These are phyloP conservation scores for Scenedesmus sp. DNA, from an alignment of 163 green algal genomes.

Conservation along the genomic window DNA sequence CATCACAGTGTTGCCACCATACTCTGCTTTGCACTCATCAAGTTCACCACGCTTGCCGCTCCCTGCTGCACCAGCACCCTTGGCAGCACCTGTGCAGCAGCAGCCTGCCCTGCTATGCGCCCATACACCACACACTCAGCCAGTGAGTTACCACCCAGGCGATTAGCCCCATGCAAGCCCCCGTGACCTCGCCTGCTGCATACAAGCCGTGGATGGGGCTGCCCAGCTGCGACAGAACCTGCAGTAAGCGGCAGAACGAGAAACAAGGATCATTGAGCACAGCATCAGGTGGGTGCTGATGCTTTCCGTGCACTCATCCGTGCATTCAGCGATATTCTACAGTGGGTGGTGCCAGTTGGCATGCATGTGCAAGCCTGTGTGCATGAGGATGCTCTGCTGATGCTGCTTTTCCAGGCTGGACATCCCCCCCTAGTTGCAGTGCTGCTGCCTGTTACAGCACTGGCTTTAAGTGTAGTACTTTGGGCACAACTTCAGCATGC, in stretches of 20 bases:
- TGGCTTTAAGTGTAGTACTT: too few species aligned
- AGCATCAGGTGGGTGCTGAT: too few species aligned
- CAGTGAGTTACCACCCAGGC: constrained; percentile 90
- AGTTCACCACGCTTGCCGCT: background rate
- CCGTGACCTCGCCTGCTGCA: constrained; percentile 91
- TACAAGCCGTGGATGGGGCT: constrained; percentile 80
- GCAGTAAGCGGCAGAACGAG: background rate
- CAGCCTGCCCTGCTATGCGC: constrained; percentile 72
- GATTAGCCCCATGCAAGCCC: constrained; percentile 88
- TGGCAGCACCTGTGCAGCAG: constrained; percentile 22
- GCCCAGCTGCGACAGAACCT: constrained; percentile 57
- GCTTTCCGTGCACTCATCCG: too few species aligned
- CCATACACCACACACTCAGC: constrained; percentile 93
- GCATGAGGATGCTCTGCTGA: too few species aligned
- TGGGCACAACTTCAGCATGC: too few species aligned
- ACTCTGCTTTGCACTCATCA: constrained; percentile 14
- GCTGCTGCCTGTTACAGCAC: too few species aligned
- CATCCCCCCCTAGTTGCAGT: too few species aligned
- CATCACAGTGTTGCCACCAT: constrained; percentile 8
- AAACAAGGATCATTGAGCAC: background rate
- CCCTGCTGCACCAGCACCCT: background rate
- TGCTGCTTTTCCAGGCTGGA: too few species aligned
- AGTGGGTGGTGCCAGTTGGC: too few species aligned
- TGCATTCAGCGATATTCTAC: too few species aligned
- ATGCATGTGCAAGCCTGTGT: too few species aligned